phyloP scores from a whole-genome alignment of 1,284 basidiomycete species.

The Sutorius eximius region DNA sequence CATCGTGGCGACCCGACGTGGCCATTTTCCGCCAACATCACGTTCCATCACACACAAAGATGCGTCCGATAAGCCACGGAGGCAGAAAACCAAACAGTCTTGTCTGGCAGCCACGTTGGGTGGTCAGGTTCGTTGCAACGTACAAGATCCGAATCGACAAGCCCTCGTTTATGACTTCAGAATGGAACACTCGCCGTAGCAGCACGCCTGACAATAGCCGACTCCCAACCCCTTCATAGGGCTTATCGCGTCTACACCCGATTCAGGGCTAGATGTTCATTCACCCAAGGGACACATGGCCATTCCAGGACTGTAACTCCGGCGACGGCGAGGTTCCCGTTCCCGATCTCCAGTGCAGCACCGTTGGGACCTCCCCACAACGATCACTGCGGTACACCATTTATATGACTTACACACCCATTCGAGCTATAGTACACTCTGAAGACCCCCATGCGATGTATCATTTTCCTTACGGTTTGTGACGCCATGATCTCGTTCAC shows the following conservation, averaged over 20 bases:
- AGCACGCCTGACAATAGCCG: neutral
- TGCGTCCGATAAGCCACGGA: neutral
- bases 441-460: neutral
- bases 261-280: neutral
- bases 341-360: neutral
- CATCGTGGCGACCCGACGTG: neutral
- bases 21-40: neutral
- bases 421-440: neutral
- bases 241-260: neutral
- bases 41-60: neutral
- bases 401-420: neutral
- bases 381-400: neutral
- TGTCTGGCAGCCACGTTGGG: too few species aligned
- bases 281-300: neutral
- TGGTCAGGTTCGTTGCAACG: too few species aligned
- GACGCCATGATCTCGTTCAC: slow-evolving; percentile 4
- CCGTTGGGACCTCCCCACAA: too few species aligned
- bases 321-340: neutral
- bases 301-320: neutral
- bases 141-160: neutral
- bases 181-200: neutral
- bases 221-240: neutral
- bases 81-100: neutral
- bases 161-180: neutral
- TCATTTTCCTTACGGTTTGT: neutral